A percentile compares a stretch with the other conserved stretches of the same genome.
These are phyloP conservation scores for Fusarium begoniae DNA, from an alignment of 2,329 filamentous ascomycete genomes.

Conservation along the genomic window DNA sequence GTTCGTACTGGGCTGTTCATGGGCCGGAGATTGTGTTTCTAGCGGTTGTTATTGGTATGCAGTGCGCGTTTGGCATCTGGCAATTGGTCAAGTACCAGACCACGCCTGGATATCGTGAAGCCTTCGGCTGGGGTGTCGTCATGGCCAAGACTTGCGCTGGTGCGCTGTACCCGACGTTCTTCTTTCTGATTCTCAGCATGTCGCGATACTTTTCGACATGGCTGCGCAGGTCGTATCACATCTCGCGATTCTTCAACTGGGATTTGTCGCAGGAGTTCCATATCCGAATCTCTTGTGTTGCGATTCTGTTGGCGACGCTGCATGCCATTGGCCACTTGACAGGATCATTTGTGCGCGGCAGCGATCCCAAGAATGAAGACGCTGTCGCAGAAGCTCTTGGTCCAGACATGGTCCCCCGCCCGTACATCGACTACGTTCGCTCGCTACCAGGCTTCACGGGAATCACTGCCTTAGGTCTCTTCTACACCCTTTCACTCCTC, in stretches of 20 bases:
- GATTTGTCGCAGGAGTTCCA: slow-evolving; percentile 65
- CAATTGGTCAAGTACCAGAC: slow-evolving; percentile 63
- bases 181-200: slow-evolving; percentile 68
- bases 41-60: slow-evolving; percentile 55
- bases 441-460: slow-evolving; percentile 62
- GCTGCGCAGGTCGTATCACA: slow-evolving; percentile 58
- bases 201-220: slow-evolving; percentile 64
- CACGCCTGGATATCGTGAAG: slow-evolving; percentile 54
- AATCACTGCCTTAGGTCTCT: slow-evolving; percentile 57
- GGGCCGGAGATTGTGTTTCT: slow-evolving; percentile 62
- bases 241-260: slow-evolving; percentile 66
- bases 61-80: slow-evolving; percentile 64
- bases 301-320: slow-evolving; percentile 59
- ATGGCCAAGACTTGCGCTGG: slow-evolving; percentile 65
- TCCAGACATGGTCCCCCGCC: slow-evolving; percentile 52
- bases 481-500: slow-evolving; percentile 58
- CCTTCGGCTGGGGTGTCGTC: slow-evolving; percentile 65
- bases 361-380: slow-evolving; percentile 53
- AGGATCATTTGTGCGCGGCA: slow-evolving; percentile 62
- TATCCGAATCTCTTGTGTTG: slow-evolving; percentile 61
- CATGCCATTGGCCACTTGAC: slow-evolving; percentile 64
- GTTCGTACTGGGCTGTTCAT: slow-evolving; percentile 65
- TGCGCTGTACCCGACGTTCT: slow-evolving; percentile 65
- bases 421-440: slow-evolving; percentile 58
- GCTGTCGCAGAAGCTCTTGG: slow-evolving; percentile 57